Evolutionary conservation across 2,329 filamentous ascomycete species (phyloP).

Genomic region (Eurotiales sp.): DNA sequence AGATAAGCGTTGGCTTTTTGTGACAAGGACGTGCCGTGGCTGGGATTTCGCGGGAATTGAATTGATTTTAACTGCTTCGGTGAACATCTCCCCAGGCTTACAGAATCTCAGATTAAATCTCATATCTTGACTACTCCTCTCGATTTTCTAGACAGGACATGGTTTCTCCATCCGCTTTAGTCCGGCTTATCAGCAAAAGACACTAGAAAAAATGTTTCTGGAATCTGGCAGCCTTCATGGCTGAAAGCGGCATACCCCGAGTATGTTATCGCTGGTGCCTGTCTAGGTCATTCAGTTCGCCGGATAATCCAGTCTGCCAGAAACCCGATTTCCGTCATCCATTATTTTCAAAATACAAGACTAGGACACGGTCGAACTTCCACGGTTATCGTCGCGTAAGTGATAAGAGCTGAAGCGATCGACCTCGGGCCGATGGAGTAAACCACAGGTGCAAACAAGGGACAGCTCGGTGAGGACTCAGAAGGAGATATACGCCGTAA

Average conservation of each 20-base stretch:
- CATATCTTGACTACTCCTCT: too few species aligned
- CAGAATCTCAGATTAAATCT: background rate
- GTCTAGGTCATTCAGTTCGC: background rate
- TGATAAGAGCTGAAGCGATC: background rate
- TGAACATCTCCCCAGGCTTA: too few species aligned
- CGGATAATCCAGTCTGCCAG: background rate
- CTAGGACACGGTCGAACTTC: too few species aligned
- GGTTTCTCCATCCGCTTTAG: background rate
- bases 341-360: too few species aligned
- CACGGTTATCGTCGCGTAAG: background rate
- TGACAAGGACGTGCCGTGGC: too few species aligned
- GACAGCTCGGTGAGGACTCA: conserved; percentile 18
- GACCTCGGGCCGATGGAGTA: conserved; percentile 10
- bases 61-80: too few species aligned
- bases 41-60: too few species aligned
- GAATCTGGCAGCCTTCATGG: background rate
- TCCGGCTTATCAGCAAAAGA: too few species aligned
- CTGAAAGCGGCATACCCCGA: background rate
- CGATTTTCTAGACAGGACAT: background rate
- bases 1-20: too few species aligned
- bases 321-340: too few species aligned
- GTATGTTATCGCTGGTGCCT: background rate
- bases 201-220: background rate
- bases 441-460: background rate
- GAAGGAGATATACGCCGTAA: conserved; percentile 47